phyloP scores from a whole-genome alignment of 371 early-diverging fungal genomes.

The Mortierella sp. region DNA sequence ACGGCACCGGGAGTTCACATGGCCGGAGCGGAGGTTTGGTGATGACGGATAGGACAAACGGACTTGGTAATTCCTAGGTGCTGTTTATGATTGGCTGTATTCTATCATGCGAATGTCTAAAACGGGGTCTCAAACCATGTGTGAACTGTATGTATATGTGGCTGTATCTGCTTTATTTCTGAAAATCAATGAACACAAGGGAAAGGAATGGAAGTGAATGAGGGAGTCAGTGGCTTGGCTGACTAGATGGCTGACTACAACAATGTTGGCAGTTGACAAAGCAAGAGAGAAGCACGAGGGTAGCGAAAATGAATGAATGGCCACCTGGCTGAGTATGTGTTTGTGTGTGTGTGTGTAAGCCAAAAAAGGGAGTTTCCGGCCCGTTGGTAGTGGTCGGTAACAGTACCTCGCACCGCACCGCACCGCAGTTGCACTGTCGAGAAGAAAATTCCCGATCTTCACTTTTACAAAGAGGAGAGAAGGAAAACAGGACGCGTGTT shows the following conservation, averaged over 20 bases:
- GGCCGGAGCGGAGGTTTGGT: background rate
- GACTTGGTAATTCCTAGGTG: background rate
- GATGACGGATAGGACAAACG: background rate
- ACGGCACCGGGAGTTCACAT: slow-evolving; percentile 6
- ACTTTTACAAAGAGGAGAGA: background rate
- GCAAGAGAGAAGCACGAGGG: background rate
- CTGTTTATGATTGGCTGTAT: background rate
- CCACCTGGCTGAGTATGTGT: background rate
- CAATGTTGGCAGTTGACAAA: background rate
- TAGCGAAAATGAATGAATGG: background rate
- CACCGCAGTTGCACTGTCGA: background rate
- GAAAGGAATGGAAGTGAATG: background rate
- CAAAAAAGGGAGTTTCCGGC: slow-evolving; percentile 3
- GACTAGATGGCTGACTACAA: background rate
- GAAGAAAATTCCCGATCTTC: background rate
- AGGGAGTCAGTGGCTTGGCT: background rate
- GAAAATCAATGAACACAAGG: background rate
- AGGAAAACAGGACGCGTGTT: slow-evolving; percentile 3
- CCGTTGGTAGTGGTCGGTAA: background rate
- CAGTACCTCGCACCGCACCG: background rate
- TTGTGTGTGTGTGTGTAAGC: background rate
- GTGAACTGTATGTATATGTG: background rate
- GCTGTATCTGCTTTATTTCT: background rate
- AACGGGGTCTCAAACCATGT: background rate
- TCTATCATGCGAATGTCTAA: background rate